These are phyloP conservation scores for Nothophoma quercina DNA, from an alignment of 2,329 filamentous ascomycete species.

Conservation along the genomic window DNA sequence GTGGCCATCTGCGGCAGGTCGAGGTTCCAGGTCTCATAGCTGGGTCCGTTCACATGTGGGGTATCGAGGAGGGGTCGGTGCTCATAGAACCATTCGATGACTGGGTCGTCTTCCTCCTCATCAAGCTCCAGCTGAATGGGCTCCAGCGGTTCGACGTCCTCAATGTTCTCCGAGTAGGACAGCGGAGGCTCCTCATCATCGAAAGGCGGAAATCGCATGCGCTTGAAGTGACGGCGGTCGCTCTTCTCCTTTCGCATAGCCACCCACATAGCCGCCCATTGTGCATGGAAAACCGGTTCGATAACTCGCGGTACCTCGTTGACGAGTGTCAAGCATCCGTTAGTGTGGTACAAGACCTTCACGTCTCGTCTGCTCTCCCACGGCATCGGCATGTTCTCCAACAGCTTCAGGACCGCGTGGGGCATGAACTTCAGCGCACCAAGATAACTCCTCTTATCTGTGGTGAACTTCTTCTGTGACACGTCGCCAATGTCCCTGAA, in stretches of 20 bases:
- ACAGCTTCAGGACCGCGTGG: conserved; percentile 92
- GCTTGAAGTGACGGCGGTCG: conserved; percentile 93
- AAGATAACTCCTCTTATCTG: conserved; percentile 96
- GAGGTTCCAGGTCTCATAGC: conserved; percentile 96
- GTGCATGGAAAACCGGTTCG: conserved; percentile 95
- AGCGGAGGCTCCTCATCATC: conserved; percentile 98
- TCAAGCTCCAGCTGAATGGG: conserved; percentile 99
- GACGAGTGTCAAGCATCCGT: conserved; percentile 94
- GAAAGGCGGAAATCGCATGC: conserved; percentile 98
- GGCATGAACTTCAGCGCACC: conserved; percentile 99
- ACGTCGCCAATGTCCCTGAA: conserved; percentile 99
- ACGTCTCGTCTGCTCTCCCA: conserved; percentile 97
- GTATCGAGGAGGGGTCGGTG: conserved; percentile 91
- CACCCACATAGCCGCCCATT: conserved; percentile 99
- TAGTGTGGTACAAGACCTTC: conserved; percentile 97
- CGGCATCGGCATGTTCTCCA: conserved; percentile 99
- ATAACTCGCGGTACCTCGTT: conserved; percentile 97
- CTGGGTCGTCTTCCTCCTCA: conserved; percentile 87
- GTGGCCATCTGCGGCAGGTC: conserved; percentile 95
- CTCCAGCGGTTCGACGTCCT: conserved; percentile 96
- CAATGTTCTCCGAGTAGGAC: conserved; percentile 98
- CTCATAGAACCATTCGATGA: conserved; percentile 98
- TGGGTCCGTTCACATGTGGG: conserved; percentile 91
- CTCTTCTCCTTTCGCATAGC: conserved; percentile 98
- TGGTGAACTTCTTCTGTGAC: conserved; percentile 98